Evolutionary conservation across 1,139 yeast genomes (phyloP).

Genomic region (Debaryomyces nepalensis): DNA sequence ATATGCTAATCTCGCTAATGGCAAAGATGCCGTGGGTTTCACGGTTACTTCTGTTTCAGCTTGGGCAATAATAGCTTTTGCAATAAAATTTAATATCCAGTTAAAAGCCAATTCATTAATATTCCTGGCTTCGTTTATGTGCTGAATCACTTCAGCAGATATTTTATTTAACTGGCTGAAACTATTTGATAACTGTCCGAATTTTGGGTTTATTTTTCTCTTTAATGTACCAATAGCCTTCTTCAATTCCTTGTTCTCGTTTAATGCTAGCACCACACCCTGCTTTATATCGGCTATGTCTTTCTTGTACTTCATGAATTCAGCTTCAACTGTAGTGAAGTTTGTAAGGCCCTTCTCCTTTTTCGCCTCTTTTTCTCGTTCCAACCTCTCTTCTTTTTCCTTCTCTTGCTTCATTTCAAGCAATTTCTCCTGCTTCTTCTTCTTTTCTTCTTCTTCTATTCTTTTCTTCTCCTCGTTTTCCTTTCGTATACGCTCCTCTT

Average conservation of each 20-base stretch:
- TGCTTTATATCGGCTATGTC: constrained; percentile 64
- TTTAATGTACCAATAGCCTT: constrained; percentile 51
- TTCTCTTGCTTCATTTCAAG: constrained; percentile 19
- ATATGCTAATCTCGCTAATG: constrained; percentile 71
- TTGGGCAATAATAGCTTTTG: constrained; percentile 86
- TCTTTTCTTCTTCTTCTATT: constrained; percentile 18
- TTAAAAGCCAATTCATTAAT: constrained; percentile 55
- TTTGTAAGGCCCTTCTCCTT: constrained; percentile 35
- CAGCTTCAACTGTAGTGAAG: constrained; percentile 44
- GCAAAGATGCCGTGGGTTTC: constrained; percentile 75
- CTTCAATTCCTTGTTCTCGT: constrained; percentile 45
- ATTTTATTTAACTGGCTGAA: constrained; percentile 59
- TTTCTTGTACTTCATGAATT: constrained; percentile 55
- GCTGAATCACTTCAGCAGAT: constrained; percentile 50
- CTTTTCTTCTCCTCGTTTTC: constrained; percentile 17
- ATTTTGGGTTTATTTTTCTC: constrained; percentile 81
- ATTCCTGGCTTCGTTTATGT: constrained; percentile 51
- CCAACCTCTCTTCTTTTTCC: constrained; percentile 19
- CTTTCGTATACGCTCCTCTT: constrained; percentile 18
- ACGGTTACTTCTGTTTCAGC: constrained; percentile 93
- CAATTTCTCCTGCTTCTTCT: constrained; percentile 9
- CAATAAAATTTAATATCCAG: constrained; percentile 80
- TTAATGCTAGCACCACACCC: constrained; percentile 56
- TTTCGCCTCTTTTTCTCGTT: constrained; percentile 20
- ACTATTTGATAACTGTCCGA: constrained; percentile 89